These are phyloP conservation scores for Pestalotiopsis sp. DNA, from an alignment of 2,329 filamentous ascomycete species.

Conservation along the genomic window DNA sequence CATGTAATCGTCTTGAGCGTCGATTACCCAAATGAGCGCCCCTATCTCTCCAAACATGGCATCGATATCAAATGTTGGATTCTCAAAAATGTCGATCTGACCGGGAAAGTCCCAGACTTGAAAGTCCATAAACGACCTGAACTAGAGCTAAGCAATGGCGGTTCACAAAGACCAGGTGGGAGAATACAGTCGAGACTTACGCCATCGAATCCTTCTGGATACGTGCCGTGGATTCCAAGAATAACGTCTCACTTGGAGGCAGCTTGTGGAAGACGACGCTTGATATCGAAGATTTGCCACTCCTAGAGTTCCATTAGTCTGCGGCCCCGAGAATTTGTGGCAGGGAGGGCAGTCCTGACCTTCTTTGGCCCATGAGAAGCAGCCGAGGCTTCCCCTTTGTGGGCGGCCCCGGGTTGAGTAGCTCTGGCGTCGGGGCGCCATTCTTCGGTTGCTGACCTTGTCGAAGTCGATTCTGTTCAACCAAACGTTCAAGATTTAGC, in stretches of 20 bases:
- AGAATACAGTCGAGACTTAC: conserved; percentile 52
- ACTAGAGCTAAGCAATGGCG: not conserved
- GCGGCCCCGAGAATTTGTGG: not conserved
- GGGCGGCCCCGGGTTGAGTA: conserved; percentile 41
- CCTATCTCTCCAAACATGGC: conserved; percentile 93
- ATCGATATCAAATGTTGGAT: conserved; percentile 86
- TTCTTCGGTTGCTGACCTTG: conserved; percentile 47
- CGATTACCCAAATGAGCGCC: conserved; percentile 96
- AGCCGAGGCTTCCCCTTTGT: conserved; percentile 77
- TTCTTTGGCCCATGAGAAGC: conserved; percentile 91
- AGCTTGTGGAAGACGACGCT: conserved; percentile 99
- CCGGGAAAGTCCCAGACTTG: conserved; percentile 98
- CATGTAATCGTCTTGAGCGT: conserved; percentile 96
- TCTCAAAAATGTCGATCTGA: conserved; percentile 85
- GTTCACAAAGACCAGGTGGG: not conserved
- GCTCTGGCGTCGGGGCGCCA: conserved; percentile 44
- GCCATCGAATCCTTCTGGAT: conserved; percentile 96
- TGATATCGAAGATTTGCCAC: conserved; percentile 96
- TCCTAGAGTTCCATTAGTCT: conserved; percentile 54
- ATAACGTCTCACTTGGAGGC: conserved; percentile 91
- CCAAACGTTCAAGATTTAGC: conserved; percentile 64
- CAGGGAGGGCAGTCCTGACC: conserved; percentile 55
- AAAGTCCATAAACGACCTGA: conserved; percentile 97
- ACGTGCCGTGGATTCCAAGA: conserved; percentile 89
- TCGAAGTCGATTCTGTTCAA: conserved; percentile 59